Evolutionary conservation across 257 asterid species (phyloP), one percentile per base, ranked within the genome.

Genomic region (Lithospermum erythrorhizon): DNA sequence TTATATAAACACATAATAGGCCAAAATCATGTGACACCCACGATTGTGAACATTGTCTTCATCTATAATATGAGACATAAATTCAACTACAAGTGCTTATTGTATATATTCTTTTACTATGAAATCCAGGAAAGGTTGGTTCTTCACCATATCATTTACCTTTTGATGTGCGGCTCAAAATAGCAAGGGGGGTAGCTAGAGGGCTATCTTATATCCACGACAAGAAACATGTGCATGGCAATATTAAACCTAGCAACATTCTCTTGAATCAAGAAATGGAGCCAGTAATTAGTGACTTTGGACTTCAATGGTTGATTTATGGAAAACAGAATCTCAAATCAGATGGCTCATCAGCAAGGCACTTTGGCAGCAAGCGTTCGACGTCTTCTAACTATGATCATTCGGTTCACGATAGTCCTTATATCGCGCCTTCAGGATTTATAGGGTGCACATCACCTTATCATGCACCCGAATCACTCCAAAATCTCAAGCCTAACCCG

Each of bases 211-310:
- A 79, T 85, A 75, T 91, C 73, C 98, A 91, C 55, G 94, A 80
- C 21, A 91, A 91, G 89, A 91, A 80, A 70, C 76, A 79, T 17
- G 98, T 91, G 48, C 98, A 91, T 70, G 97, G 98, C 60, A 88
- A 84, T 76, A 83, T 91, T 35, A 91, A 91, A 67, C 98, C 98
- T 16, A 84, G 88, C 79, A 91, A 91, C 79, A 77, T 91, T 66
- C 97, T 91, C 52, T 69, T 91, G 59, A 81, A 88, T 8, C 69
- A 41, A 13, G 97, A 91, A 13, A 84, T 86, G 94, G 98, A 88
- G 78, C 95, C 98, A 15, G 8, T 82, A 15, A 84, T 91, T 53
- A 73, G 84, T 53, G 98, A 91, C 74, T 74, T 79, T 19, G 97
- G 98, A 9, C 90, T 91, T 20, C 78, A 88, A 1, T 65, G 79